phyloP scores from a whole-genome alignment of 176 grass and related monocot species.

The Areca catechu region DNA sequence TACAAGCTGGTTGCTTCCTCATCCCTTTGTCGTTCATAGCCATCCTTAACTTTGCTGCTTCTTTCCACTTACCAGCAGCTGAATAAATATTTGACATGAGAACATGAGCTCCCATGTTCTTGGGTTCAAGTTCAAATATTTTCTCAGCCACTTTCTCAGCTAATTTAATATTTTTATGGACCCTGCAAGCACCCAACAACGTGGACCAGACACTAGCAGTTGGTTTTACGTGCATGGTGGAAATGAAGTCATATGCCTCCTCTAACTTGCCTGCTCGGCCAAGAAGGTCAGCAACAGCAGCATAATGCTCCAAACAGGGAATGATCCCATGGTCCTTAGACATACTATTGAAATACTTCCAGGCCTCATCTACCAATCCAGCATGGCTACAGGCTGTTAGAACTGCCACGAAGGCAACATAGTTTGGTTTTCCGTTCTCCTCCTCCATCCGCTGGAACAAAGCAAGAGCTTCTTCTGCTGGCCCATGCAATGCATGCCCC shows the following conservation, averaged over 20 bases:
- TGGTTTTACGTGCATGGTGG: constrained; percentile 53
- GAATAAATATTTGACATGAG: constrained; percentile 66
- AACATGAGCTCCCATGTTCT: constrained; percentile 45
- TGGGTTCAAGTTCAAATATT: constrained; percentile 57
- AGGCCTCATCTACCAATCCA: constrained; percentile 53
- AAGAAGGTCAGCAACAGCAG: constrained; percentile 44
- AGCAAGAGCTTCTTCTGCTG: constrained; percentile 47
- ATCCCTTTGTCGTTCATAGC: constrained; percentile 53
- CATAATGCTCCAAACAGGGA: constrained; percentile 52
- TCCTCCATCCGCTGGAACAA: constrained; percentile 53
- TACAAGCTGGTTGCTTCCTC: constrained; percentile 66
- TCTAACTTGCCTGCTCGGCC: constrained; percentile 55
- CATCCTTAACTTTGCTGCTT: constrained; percentile 41
- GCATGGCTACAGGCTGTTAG: constrained; percentile 75
- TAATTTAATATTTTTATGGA: constrained; percentile 47
- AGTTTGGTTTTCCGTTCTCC: constrained; percentile 43
- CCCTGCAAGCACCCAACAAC: constrained; percentile 54
- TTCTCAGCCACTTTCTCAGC: constrained; percentile 51
- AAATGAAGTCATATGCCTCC: constrained; percentile 62
- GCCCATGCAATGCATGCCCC: constrained; percentile 68
- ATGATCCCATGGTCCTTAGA: constrained; percentile 38
- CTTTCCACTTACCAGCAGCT: constrained; percentile 55
- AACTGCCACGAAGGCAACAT: constrained; percentile 51
- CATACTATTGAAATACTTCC: constrained; percentile 59
- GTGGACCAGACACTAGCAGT: constrained; percentile 66